phyloP scores from a whole-genome alignment of 495 filamentous ascomycete genomes.

The Parachaetomium inaequale region DNA sequence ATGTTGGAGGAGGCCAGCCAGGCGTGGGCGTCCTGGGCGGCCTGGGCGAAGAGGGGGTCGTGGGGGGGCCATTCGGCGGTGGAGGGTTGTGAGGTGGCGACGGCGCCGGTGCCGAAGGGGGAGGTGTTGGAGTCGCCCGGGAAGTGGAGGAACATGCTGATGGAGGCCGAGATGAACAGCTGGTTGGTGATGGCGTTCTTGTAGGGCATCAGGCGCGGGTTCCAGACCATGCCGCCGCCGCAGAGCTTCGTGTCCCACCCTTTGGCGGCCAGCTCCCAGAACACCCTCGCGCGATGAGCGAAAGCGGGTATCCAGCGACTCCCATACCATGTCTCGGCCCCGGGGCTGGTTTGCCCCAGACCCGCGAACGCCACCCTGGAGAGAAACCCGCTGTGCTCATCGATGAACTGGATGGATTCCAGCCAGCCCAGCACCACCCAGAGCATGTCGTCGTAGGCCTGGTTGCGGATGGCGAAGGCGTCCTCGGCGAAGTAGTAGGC shows the following conservation, averaged over 20 bases:
- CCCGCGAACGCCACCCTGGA: not conserved
- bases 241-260: slow-evolving; percentile 86
- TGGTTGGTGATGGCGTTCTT: slow-evolving; percentile 99
- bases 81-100: not conserved
- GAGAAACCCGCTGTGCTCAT: slow-evolving; percentile 45
- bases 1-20: slow-evolving; percentile 81
- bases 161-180: slow-evolving; percentile 76
- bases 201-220: slow-evolving; percentile 74
- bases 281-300: slow-evolving; percentile 80
- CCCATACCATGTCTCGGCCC: slow-evolving; percentile 61
- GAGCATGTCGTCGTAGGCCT: slow-evolving; percentile 94
- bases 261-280: slow-evolving; percentile 74
- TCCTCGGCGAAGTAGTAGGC: slow-evolving; percentile 88
- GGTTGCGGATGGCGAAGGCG: slow-evolving; percentile 64
- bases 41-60: slow-evolving; percentile 62
- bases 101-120: slow-evolving; percentile 50
- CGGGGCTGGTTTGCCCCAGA: no score
- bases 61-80: slow-evolving; percentile 40
- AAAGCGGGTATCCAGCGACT: slow-evolving; percentile 72
- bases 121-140: slow-evolving; percentile 71
- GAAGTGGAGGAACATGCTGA: slow-evolving; percentile 88
- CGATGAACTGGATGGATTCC: slow-evolving; percentile 72
- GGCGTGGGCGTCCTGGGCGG: slow-evolving; percentile 71
- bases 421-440: slow-evolving; percentile 97
- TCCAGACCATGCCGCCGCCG: slow-evolving; percentile 92